A percentile compares a stretch with the other conserved stretches of the same genome.
Conservation (phyloP, 441 rosid genomes). For the Populus hybrid region DNA sequence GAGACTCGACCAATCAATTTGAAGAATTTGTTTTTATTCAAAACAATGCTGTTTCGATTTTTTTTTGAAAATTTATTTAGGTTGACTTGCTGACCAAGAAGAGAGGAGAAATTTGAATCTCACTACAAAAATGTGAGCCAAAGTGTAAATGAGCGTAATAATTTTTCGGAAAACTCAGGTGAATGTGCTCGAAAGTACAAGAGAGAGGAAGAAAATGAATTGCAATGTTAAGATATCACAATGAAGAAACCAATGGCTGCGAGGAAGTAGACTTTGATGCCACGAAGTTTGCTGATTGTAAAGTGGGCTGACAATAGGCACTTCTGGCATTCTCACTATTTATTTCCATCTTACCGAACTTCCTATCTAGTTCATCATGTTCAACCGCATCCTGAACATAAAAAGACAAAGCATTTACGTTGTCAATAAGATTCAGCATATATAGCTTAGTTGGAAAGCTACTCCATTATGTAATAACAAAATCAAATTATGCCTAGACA, state of each 20-base stretch:
- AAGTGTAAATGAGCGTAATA: not conserved
- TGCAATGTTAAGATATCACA: slow-evolving; percentile 6
- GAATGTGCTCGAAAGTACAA: not conserved
- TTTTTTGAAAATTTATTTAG: no score
- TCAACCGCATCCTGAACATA: slow-evolving; percentile 57
- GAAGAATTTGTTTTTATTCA: no score
- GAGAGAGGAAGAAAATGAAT: not conserved
- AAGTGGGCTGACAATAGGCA: slow-evolving; percentile 54
- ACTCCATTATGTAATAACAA: no score
- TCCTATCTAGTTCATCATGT: slow-evolving; percentile 60
- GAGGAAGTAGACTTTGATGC: slow-evolving; percentile 34
- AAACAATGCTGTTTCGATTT: no score
- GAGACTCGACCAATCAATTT: not conserved
- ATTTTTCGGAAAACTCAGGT: not conserved
- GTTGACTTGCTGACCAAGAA: not conserved
- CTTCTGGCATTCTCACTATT: slow-evolving; percentile 42
- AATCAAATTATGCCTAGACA: no score
- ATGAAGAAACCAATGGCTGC: slow-evolving; percentile 41
- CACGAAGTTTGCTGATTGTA: slow-evolving; percentile 31
- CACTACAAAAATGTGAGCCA: not conserved
- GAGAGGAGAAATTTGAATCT: not conserved
- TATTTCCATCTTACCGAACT: slow-evolving; percentile 41
- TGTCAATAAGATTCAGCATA: not conserved
- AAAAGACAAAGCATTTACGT: not conserved
- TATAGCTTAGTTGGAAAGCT: not conserved